These are phyloP conservation scores for Colletotrichum lentis DNA, from an alignment of 2,329 filamentous ascomycete genomes.

Conservation along the genomic window DNA sequence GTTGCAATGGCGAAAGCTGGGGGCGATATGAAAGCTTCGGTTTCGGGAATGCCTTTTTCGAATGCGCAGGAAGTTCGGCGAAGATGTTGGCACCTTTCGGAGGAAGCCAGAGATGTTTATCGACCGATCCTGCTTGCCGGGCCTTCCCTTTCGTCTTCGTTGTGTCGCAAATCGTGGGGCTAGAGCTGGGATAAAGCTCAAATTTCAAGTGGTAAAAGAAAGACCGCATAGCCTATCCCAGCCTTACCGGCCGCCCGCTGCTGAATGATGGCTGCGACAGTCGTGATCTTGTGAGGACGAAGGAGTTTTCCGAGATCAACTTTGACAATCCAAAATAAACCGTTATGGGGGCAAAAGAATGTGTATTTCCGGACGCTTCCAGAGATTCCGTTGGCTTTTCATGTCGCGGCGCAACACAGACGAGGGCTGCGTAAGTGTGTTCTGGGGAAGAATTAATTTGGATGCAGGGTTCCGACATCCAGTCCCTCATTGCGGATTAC, in stretches of 20 bases:
- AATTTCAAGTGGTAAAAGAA: conserved; percentile 74
- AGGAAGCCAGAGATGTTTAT: conserved; percentile 60
- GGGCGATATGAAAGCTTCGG: conserved; percentile 13
- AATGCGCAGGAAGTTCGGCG: conserved; percentile 62
- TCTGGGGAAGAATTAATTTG: conserved; percentile 10
- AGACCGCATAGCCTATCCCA: conserved; percentile 60
- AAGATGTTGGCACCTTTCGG: conserved; percentile 60
- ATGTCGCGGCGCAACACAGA: conserved; percentile 23
- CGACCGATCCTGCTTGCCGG: conserved; percentile 23
- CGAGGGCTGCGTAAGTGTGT: neutral
- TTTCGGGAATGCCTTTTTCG: conserved; percentile 42
- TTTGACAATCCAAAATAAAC: neutral
- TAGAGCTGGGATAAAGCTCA: conserved; percentile 65
- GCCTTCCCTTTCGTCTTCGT: conserved; percentile 14
- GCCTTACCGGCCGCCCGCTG: conserved; percentile 13
- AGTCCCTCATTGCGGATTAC: neutral
- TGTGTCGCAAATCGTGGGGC: conserved; percentile 44
- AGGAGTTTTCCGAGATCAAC: neutral
- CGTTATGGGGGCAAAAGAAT: conserved; percentile 40
- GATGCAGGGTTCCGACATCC: conserved; percentile 12
- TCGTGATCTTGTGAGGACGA: neutral
- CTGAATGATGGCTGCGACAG: neutral
- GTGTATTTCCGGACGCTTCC: neutral
- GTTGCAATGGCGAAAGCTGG: conserved; percentile 32
- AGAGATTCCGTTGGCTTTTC: conserved; percentile 5